Evolutionary conservation across 768 basidiomycete genomes (phyloP), one percentile per base, ranked within the genome.

Genomic region (Suillus plorans): DNA sequence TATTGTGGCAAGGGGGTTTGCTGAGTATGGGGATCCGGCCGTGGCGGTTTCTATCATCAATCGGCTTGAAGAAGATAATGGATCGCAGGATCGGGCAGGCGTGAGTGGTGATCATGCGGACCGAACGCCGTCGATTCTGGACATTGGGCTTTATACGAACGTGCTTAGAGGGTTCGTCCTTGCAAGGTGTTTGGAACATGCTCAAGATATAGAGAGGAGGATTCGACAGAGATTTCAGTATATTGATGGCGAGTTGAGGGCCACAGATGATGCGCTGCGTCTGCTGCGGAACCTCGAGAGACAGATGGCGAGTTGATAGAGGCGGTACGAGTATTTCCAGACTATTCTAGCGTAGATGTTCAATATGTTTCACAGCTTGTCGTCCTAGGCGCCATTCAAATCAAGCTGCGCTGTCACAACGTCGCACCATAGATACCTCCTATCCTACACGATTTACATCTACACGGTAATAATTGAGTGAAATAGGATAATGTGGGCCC

Each of bases 1-100:
- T n/a, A 79, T 82, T 37, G 69, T 86, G 39, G 82, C 81, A 0
- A 79, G 81, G 2, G 74, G 73, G 13, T 87, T 81, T 67, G 84
- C 84, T 16, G 72, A 76, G 18, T 60, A 63, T 18, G 82, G 80
- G 1, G 75, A 83, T 44, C 68, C 74, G 0, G 16, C 10, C 1
- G 69, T 73, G 10, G 81, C 83, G 10, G 69, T 84, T 28, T 61
- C 71, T 28, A 73, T 89, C 39, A 72, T 89, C 41, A 73, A 79
- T 13, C 66, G 73, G 16, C 67, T 86, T 59, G 86, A 84, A 69
- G 64, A 65, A n/a, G 22, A 18, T 18, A 66, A 37, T 28, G 64
- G 63, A 41, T 50, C 8, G 22, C 25, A 16, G 39, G 20, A 7
- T 3, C 13, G 10, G 25, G 45, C 18, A 37, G 57, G 16, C 4